Base-by-base conservation (phyloP, 495 filamentous ascomycete genomes). In the Daldinia grandis region DNA sequence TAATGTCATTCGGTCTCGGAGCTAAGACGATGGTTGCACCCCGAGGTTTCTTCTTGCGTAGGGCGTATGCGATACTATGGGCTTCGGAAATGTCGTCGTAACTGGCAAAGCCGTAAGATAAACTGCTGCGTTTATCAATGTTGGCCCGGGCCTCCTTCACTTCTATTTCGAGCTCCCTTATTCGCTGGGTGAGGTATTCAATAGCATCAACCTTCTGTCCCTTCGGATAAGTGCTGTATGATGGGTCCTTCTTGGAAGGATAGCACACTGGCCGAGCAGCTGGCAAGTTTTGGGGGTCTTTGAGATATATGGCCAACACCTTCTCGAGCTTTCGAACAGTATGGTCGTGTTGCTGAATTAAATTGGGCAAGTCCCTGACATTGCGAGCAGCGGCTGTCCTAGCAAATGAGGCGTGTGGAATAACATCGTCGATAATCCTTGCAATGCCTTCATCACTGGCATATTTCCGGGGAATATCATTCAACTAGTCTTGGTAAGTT, bases 71-170 rank as follows among this genome's bases (percentile, higher is more conserved):
- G 67, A 97, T 92, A 7, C 88, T 87, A 76, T 99, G 95, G 2
- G 96, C 94, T 50, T 95, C 91, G 37, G 89, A 86, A 57, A 98
- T 97, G 56, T 87, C 90, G 31, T 93, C 89, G 81, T 94, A 98
- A 66, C 93, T 97, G 8, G 95, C 93, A 79, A 99, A 99, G 1
- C 95, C 95, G 78, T 92, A 99, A 0, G 92, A 87, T 86, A 96
- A 91, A 30, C 93, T 88, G 73, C 94, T 91, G 33, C 94, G 88
- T 75, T 89, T 92, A 77, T 98, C 95, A 37, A 98, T 88, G 2
- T 87, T 89, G 14, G 88, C 86, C 21, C 95, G 88, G 1, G 93
- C 90, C 61, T 94, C 89, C 74, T 92, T 91, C 75, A 99, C 93
- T 74, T 94, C 87, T 24, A 88, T 80, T 79, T 98, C 95, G 49